These are phyloP conservation scores for Conoideocrella luteorostrata DNA, from an alignment of 2,329 filamentous ascomycete genomes.

Conservation along the genomic window DNA sequence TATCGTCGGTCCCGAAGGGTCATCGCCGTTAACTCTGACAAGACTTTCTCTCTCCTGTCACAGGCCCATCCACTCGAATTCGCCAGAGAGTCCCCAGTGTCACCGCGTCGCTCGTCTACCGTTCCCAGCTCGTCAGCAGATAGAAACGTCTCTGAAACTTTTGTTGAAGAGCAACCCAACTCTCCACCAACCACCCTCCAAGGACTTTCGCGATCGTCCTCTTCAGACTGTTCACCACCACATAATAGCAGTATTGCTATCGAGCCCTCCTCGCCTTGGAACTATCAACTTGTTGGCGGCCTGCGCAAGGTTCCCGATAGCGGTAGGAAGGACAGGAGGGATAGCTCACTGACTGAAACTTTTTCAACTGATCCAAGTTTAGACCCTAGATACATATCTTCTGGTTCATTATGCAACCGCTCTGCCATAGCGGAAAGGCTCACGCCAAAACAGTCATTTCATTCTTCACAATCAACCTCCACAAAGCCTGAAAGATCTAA, in stretches of 20 bases:
- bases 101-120: slow-evolving; percentile 38
- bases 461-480: slow-evolving; percentile 29
- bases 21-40: slow-evolving; percentile 48
- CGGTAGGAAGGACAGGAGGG: background rate
- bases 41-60: slow-evolving; percentile 49
- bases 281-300: slow-evolving; percentile 48
- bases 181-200: slow-evolving; percentile 42
- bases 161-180: slow-evolving; percentile 41
- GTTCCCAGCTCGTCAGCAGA: slow-evolving; percentile 40
- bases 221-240: slow-evolving; percentile 10
- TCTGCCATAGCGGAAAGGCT: background rate
- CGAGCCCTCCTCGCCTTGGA: slow-evolving; percentile 38
- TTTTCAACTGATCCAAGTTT: background rate
- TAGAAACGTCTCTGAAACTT: slow-evolving; percentile 12
- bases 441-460: slow-evolving; percentile 19
- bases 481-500: slow-evolving; percentile 46
- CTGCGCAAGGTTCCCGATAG: slow-evolving; percentile 41
- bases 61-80: slow-evolving; percentile 24
- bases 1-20: slow-evolving; percentile 25
- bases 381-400: background rate
- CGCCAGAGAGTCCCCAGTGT: slow-evolving; percentile 26
- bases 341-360: background rate
- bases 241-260: slow-evolving; percentile 12
- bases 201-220: slow-evolving; percentile 24
- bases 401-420: background rate